A percentile compares a stretch with the other conserved stretches of the same genome.
phyloP scores from a whole-genome alignment of 805 yeast species.

The Tetrapisispora iriomotensis region DNA sequence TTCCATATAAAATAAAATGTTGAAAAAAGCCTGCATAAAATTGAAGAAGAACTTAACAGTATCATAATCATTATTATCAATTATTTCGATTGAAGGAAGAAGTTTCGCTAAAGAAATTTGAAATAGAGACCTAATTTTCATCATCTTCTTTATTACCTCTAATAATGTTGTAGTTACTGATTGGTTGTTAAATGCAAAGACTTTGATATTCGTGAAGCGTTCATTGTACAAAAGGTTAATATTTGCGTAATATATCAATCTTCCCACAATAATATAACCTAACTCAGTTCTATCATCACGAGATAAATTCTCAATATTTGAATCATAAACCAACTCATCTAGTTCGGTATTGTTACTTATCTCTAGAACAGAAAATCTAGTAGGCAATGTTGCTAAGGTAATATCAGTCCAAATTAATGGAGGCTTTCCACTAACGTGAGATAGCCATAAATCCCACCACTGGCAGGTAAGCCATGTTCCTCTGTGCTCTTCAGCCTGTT shows the following conservation, averaged over 20 bases:
- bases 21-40: too few species aligned
- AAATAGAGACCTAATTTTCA: background rate
- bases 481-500: slow-evolving; percentile 15
- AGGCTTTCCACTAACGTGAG: slow-evolving; percentile 9
- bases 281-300: background rate
- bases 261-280: slow-evolving; percentile 6
- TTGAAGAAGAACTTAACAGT: too few species aligned
- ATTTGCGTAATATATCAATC: slow-evolving; percentile 2
- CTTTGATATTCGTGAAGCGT: slow-evolving; percentile 7
- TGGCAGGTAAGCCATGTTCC: slow-evolving; percentile 16
- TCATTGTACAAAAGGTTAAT: slow-evolving; percentile 4
- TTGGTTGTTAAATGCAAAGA: slow-evolving; percentile 3
- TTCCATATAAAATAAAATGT: too few species aligned
- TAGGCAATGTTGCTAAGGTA: too few species aligned
- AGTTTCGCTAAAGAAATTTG: too few species aligned
- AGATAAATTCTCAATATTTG: background rate
- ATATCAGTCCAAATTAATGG: slow-evolving; percentile 2
- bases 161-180: background rate
- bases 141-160: background rate
- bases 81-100: too few species aligned
- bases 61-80: too few species aligned
- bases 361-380: slow-evolving; percentile 7
- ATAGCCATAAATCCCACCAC: slow-evolving; percentile 12
- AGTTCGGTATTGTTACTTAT: slow-evolving; percentile 7
- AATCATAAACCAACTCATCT: slow-evolving; percentile 1